Evolutionary conservation across 495 filamentous ascomycete genomes (phyloP), one percentile per base, ranked within the genome.

Genomic region (Daldinia caldariorum): DNA sequence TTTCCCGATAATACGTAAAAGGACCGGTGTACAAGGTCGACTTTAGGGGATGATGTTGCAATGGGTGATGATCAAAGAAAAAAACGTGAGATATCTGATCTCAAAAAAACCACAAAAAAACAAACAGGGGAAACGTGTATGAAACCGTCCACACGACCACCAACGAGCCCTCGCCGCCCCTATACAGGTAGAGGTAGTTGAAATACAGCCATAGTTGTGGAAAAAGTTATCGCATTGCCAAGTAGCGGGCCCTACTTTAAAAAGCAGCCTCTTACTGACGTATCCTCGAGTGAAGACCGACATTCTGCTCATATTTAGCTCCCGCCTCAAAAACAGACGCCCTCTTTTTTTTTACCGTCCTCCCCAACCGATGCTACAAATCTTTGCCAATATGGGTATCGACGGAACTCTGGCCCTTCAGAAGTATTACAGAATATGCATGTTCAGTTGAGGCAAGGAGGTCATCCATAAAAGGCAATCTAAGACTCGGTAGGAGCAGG

Each of bases 401-500:
- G 65, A 77, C 67, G 59, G 64, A 70, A 73, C 70, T 61, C 70
- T 59, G 67, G 72, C 67, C 65, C 69, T 66, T 61, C 26, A 39
- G 56, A 61, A 63, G 59, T 66, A 53, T 66, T 70, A 67, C 63
- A 58, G 67, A 63, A 63, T 63, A 75, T 73, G 64, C 68, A 71
- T 67, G 45, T 70, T 71, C 67, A 75, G 73, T 68, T 73, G 75
- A 70, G 73, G 71, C 43, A 73, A 71, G 70, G 72, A 71, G 61
- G 68, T 73, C 22, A 71, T 63, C 59, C 49, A 68, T 60, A 26
- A 56, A 43, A 65, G 56, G 39, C 41, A 41, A 45, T 64, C 37
- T 77, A 77, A 37, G 75, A 79, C 74, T 80, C 75, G 59, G 77
- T 79, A 43, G 82, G 79, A 43, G 85, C 79, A 29, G 83, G 77